These are phyloP conservation scores for Gnaphalium uliginosum DNA, from an alignment of 129 eudicot genomes.

Conservation along the genomic window DNA sequence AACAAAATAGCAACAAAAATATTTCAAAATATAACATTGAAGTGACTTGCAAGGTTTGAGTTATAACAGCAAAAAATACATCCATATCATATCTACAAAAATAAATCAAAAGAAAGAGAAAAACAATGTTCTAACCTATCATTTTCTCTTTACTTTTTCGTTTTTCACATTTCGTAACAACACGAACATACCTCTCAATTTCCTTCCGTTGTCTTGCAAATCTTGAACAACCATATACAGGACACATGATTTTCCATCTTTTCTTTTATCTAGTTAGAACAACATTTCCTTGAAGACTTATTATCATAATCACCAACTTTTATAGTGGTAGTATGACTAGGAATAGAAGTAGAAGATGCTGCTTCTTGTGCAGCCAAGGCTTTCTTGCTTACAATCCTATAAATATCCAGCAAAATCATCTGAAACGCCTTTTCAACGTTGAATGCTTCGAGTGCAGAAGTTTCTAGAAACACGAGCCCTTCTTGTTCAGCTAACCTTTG, in stretches of 20 bases:
- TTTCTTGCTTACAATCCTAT: slow-evolving; percentile 78
- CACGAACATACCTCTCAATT: not conserved
- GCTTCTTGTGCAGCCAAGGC: slow-evolving; percentile 98
- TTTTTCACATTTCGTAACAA: slow-evolving; percentile 4
- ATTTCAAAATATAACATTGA: slow-evolving; percentile 14
- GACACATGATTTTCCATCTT: slow-evolving; percentile 4
- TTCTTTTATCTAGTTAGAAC: slow-evolving; percentile 47
- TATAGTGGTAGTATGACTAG: slow-evolving; percentile 79
- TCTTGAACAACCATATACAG: slow-evolving; percentile 31
- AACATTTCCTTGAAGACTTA: slow-evolving; percentile 54
- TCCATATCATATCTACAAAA: slow-evolving; percentile 17
- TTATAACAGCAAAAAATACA: slow-evolving; percentile 19
- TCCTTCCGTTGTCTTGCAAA: slow-evolving; percentile 21
- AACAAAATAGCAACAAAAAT: slow-evolving; percentile 7
- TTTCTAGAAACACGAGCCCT: slow-evolving; percentile 77
- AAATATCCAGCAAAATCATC: slow-evolving; percentile 69
- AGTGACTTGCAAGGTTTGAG: slow-evolving; percentile 7
- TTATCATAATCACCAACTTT: slow-evolving; percentile 58
- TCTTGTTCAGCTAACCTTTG: slow-evolving; percentile 69
- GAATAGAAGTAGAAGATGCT: slow-evolving; percentile 42
- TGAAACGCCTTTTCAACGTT: slow-evolving; percentile 89
- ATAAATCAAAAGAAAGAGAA: not conserved
- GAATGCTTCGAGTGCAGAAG: slow-evolving; percentile 84
- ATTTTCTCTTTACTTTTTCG: slow-evolving; percentile 1
- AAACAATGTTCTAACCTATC: not conserved